Evolutionary conservation across 1,284 basidiomycete species (phyloP), one percentile per base, ranked within the genome.

Genomic region (Tausonia pullulans): DNA sequence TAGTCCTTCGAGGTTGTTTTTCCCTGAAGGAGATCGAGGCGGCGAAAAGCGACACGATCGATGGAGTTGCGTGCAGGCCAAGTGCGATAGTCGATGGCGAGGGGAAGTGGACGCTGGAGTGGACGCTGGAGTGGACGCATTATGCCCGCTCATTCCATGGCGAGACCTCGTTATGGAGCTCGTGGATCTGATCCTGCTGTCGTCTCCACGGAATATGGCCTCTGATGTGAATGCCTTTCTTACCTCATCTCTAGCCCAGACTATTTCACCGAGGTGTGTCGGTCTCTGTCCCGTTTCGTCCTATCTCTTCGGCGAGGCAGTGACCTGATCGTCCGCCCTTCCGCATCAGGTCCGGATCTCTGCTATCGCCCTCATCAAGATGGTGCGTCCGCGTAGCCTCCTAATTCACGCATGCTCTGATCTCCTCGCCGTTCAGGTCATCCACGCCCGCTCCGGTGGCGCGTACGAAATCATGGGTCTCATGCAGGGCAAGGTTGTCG

Each of bases 391-490:
- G 27, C 27, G 27, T 27, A 27, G 16, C 45, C 49, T 44, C 27
- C 43, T 14, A 41, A 27, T 14, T 3, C 51, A 4, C 4, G n/a
- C 14, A 27, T 39, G 4, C 16, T 46, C 14, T 41, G 44, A 41
- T 55, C 50, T n/a, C 16, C 43, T n/a, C 39, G 41, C 9, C 13
- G 40, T 52, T 27, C 69, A 95, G 91, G 92, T 95, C 64, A 98
- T 96, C 72, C 95, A 98, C 76, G 95, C 96, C 50, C 85, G 95
- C 57, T 97, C 94, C 5, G 96, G 95, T 60, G 95, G 96, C 2
- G 87, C 88, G 63, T 91, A 97, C 78, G 95, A 98, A 79, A 96
- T 98, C 73, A 98, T 98, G 96, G 96, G 96, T 8, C 81, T 98
- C 55, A 97, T 98, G 94, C 92, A 97, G 76, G 95, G 95, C 59